Evolutionary conservation across 2,329 filamentous ascomycete species (phyloP), one percentile per base, ranked within the genome.

Genomic region (Calonectria leucothoes): DNA sequence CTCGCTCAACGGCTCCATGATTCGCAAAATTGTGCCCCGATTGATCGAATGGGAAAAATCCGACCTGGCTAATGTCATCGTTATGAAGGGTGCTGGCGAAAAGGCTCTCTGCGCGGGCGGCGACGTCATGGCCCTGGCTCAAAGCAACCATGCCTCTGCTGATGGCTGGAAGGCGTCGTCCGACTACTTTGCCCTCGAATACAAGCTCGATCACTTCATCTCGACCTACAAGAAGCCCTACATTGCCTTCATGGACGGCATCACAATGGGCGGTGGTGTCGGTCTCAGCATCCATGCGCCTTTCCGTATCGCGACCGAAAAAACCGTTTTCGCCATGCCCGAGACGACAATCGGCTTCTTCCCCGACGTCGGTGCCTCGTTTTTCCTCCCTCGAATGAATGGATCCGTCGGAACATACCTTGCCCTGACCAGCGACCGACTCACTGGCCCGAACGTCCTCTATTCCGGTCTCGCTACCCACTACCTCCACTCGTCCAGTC

Each of bases 261-360:
- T 98, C 84, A 99, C 97, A 66, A 99, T 99, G 97, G 97, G 97
- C 70, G 97, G 97, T 70, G 97, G 97, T 77, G 97, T 98, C 67
- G 97, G 97, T 8, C 90, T 99, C 70, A 97, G 94, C 84, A 91
- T 98, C 66, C 97, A 99, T 85, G 96, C 97, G 3, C 97, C 97
- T 4, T 96, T 99, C 89, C 91, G 97, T 74, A 98, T 99, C 82
- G 97, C 97, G 45, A 99, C 97, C 3, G 97, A 99, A 86, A 94
- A 93, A 82, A 99, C 97, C 7, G 87, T 98, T 61, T 98, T 99
- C 81, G 96, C 97, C 79, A 99, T 99, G 97, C 97, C 97, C 35
- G 97, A 99, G 87, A 99, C 97, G 5, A 98, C 92, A 11, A 99
- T 99, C 82, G 97, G 97, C 48, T 98, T 98, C 89, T 99, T 99